Conservation (phyloP, 768 basidiomycete genomes). For the Suillus hirtellus region DNA sequence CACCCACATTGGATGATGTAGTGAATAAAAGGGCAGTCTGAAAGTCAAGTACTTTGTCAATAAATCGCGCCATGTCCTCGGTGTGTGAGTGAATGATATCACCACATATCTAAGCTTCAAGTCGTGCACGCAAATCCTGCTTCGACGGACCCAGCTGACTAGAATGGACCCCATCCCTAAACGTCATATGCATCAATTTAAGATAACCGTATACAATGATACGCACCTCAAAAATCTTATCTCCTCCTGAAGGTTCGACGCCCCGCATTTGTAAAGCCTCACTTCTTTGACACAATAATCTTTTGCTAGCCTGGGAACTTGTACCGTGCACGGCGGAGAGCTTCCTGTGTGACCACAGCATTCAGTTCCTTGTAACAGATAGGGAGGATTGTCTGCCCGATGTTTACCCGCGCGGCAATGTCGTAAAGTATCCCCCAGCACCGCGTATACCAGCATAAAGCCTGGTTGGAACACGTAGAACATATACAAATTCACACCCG, state of each 20-base stretch:
- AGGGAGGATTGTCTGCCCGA: slow-evolving; percentile 91
- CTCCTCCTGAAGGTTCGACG: slow-evolving; percentile 85
- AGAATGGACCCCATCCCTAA: slow-evolving; percentile 94
- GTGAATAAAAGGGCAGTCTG: slow-evolving; percentile 65
- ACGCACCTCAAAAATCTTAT: slow-evolving; percentile 88
- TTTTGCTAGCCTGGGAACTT: slow-evolving; percentile 99
- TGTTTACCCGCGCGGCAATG: slow-evolving; percentile 93
- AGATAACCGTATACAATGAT: slow-evolving; percentile 5
- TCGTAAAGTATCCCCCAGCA: slow-evolving; percentile 99
- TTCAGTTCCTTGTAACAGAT: slow-evolving; percentile 91
- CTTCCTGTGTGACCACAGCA: slow-evolving; percentile 89
- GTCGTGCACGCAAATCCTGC: slow-evolving; percentile 81
- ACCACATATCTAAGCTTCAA: slow-evolving; percentile 55
- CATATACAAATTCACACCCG: neutral
- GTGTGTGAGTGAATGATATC: slow-evolving; percentile 5
- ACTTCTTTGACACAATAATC: slow-evolving; percentile 96
- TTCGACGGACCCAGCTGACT: slow-evolving; percentile 74
- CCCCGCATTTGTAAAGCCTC: slow-evolving; percentile 97
- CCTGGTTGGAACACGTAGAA: slow-evolving; percentile 36
- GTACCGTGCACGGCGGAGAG: slow-evolving; percentile 95
- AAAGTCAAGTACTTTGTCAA: slow-evolving; percentile 21
- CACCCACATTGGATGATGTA: slow-evolving; percentile 64
- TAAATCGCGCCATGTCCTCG: neutral
- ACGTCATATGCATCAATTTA: slow-evolving; percentile 15
- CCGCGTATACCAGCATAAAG: slow-evolving; percentile 98